Percentiles rank a stretch among this genome's conserved stretches.
These are phyloP conservation scores for Ganoderma lingzhi DNA, from an alignment of 1,284 basidiomycete genomes.

Conservation along the genomic window DNA sequence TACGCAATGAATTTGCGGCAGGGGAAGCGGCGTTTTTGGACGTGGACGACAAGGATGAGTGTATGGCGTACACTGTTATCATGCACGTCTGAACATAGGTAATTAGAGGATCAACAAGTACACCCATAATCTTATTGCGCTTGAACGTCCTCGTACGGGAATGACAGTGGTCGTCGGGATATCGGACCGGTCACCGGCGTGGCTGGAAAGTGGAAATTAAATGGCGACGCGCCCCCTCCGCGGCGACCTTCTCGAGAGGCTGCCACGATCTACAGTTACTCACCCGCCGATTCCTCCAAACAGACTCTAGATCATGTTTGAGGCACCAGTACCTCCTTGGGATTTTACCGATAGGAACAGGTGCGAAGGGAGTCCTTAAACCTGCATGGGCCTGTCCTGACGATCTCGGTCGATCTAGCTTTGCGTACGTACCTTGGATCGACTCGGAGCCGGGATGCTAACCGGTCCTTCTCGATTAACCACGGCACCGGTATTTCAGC, in stretches of 20 bases:
- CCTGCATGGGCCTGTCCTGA: background rate
- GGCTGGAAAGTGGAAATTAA: background rate
- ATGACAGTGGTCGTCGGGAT: background rate
- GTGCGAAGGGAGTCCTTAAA: constrained; percentile 12
- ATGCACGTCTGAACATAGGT: constrained; percentile 23
- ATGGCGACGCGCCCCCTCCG: background rate
- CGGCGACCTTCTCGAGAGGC: background rate
- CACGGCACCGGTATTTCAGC: constrained; percentile 41
- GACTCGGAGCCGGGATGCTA: background rate
- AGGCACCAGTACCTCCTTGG: constrained; percentile 37
- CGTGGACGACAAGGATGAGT: background rate
- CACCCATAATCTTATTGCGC: constrained; percentile 22
- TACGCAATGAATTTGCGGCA: background rate
- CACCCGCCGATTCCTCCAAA: background rate
- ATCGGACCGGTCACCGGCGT: background rate
- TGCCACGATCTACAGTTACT: background rate
- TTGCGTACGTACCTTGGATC: constrained; percentile 31
- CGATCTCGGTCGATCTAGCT: constrained; percentile 25
- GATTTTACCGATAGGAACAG: constrained; percentile 35
- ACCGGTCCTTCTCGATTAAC: background rate
- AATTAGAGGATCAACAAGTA: constrained; percentile 21
- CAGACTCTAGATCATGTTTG: constrained; percentile 25
- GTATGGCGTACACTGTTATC: constrained; percentile 24
- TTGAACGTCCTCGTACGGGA: background rate
- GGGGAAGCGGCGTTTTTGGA: background rate